Percentiles rank a stretch among this genome's conserved stretches.
Conservation (phyloP, 352 stramenopile genomes). For the Pythium brachiatum region DNA sequence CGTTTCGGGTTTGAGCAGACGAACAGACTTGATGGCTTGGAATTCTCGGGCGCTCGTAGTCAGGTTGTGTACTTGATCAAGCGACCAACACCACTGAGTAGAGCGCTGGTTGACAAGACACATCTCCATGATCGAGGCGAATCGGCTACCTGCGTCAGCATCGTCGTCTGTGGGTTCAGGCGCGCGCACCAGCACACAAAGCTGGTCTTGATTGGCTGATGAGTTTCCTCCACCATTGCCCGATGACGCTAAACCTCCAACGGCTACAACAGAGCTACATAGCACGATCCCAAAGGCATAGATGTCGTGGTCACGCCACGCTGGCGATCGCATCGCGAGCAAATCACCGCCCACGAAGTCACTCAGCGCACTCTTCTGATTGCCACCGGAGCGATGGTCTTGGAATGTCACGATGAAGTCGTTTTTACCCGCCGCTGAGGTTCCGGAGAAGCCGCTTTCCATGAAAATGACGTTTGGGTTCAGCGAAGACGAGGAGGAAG, state of each 20-base stretch:
- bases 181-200: slow-evolving; percentile 61
- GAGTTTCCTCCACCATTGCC: not conserved
- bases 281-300: slow-evolving; percentile 64
- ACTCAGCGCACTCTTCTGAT: slow-evolving; percentile 17
- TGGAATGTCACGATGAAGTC: slow-evolving; percentile 72
- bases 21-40: slow-evolving; percentile 67
- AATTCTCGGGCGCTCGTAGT: slow-evolving; percentile 80
- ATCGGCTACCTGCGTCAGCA: slow-evolving; percentile 26
- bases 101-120: slow-evolving; percentile 65
- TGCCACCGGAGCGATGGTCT: slow-evolving; percentile 6
- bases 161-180: slow-evolving; percentile 28
- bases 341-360: slow-evolving; percentile 68
- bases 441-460: slow-evolving; percentile 66
- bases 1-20: slow-evolving; percentile 48
- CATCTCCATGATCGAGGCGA: slow-evolving; percentile 55
- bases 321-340: slow-evolving; percentile 51
- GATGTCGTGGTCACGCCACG: slow-evolving; percentile 59
- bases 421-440: slow-evolving; percentile 29
- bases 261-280: slow-evolving; percentile 63
- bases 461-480: slow-evolving; percentile 62
- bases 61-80: slow-evolving; percentile 71
- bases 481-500: slow-evolving; percentile 14
- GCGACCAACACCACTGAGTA: slow-evolving; percentile 54
- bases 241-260: slow-evolving; percentile 23
- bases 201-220: slow-evolving; percentile 37